Evolutionary conservation across 2,329 filamentous ascomycete species (phyloP).

Genomic region (Apiospora aurea): DNA sequence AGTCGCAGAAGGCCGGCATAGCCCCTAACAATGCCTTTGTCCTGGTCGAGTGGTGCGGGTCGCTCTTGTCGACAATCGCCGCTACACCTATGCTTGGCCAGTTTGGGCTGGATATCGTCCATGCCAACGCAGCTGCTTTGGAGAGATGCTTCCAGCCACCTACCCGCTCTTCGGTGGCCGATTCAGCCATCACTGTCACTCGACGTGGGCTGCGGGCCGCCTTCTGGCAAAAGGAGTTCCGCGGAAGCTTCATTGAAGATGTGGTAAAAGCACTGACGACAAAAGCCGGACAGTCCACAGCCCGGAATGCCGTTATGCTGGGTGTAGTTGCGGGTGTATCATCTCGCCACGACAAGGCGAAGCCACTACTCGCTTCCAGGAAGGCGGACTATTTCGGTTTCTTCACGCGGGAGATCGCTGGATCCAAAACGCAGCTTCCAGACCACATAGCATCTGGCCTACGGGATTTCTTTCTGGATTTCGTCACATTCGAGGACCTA

Average conservation of each 20-base stretch:
- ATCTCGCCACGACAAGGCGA: conserved; percentile 71
- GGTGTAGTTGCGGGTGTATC: conserved; percentile 90
- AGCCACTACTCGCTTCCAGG: conserved; percentile 65
- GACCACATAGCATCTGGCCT: conserved; percentile 76
- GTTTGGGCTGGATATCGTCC: conserved; percentile 70
- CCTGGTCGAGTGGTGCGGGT: conserved; percentile 86
- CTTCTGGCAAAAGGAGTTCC: conserved; percentile 65
- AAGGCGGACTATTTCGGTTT: conserved; percentile 82
- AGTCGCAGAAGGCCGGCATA: conserved; percentile 79
- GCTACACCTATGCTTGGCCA: conserved; percentile 68
- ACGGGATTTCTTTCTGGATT: conserved; percentile 81
- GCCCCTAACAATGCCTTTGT: conserved; percentile 85
- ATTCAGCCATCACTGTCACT: conserved; percentile 79
- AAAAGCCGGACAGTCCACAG: conserved; percentile 68
- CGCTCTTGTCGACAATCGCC: conserved; percentile 76
- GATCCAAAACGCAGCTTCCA: conserved; percentile 76
- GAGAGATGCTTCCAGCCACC: conserved; percentile 77
- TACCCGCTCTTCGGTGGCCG: conserved; percentile 68
- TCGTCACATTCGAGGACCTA: conserved; percentile 76
- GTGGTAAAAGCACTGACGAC: conserved; percentile 72
- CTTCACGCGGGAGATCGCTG: conserved; percentile 84
- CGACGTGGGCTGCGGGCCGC: conserved; percentile 81
- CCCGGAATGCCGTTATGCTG: conserved; percentile 78
- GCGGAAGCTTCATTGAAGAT: conserved; percentile 66
- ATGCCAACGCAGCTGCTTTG: conserved; percentile 74